phyloP scores from a whole-genome alignment of 192 early-diverging fungal genomes.

The Mycoemilia scoparia region DNA sequence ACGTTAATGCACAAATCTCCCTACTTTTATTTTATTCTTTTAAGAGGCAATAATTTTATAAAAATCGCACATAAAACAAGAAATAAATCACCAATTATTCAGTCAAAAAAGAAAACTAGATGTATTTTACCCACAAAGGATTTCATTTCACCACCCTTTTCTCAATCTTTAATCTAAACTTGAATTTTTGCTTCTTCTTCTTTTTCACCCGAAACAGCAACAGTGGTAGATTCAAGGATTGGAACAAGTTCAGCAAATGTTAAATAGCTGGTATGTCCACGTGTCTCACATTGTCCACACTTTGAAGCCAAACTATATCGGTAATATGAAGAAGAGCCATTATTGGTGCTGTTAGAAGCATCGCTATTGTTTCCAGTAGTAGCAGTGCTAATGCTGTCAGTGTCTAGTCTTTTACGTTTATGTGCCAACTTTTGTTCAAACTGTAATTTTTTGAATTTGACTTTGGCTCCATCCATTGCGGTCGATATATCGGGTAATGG shows the following conservation, averaged over 20 bases:
- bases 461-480: slow-evolving; percentile 30
- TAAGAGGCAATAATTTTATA: no score
- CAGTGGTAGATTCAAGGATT: no score
- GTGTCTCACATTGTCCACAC: slow-evolving; percentile 29
- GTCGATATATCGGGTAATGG: slow-evolving; percentile 43
- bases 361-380: not conserved
- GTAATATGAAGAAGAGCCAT: slow-evolving; percentile 4
- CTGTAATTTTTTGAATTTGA: slow-evolving; percentile 12
- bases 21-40: no score
- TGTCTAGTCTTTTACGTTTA: slow-evolving; percentile 6
- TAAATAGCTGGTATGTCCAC: slow-evolving; percentile 89
- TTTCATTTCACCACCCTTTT: no score
- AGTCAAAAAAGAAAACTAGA: no score
- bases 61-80: no score
- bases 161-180: no score
- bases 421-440: slow-evolving; percentile 12
- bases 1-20: no score
- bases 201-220: not conserved
- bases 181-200: no score
- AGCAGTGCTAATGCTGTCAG: not conserved
- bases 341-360: not conserved
- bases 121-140: no score
- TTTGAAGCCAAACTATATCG: slow-evolving; percentile 40
- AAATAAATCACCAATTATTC: no score
- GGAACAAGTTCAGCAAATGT: slow-evolving; percentile 78